Evolutionary conservation across 371 early-diverging fungal genomes (phyloP).

Genomic region (Parasitella parasitica): DNA sequence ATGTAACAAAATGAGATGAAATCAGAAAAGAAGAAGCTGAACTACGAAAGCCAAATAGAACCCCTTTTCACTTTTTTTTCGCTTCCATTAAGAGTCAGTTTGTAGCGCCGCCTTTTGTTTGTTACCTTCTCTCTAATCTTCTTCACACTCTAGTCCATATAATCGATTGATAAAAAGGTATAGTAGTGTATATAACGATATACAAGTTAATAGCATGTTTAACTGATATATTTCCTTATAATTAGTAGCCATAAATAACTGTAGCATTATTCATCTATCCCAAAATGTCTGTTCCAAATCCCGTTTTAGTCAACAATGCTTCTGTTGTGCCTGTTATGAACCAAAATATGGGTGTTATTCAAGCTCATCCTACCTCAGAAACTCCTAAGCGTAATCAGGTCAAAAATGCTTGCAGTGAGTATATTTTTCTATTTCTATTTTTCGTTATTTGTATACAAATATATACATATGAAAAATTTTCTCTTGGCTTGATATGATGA

Average conservation of each 20-base stretch:
- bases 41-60: conserved; percentile 1
- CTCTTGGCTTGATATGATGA: conserved; percentile 7
- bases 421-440: neutral
- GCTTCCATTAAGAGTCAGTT: conserved; percentile 17
- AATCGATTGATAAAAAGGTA: neutral
- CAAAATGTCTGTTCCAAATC: conserved; percentile 17
- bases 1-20: neutral
- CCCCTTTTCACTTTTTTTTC: conserved; percentile 2
- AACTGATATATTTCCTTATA: neutral
- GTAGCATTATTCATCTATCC: neutral
- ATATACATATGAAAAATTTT: conserved; percentile 2
- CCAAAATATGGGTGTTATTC: neutral
- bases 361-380: neutral
- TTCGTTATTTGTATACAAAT: neutral
- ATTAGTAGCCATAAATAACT: neutral
- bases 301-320: conserved; percentile 11
- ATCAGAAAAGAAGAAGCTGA: conserved; percentile 3
- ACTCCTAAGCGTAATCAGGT: conserved; percentile 44
- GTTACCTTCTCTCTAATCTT: neutral
- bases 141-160: neutral
- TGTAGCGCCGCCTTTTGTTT: conserved; percentile 24
- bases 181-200: neutral
- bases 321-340: conserved; percentile 8
- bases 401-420: conserved; percentile 56
- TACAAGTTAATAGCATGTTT: neutral